Base-by-base conservation (phyloP, 1,284 basidiomycete species). In the Leucoagaricus sp. region DNA sequence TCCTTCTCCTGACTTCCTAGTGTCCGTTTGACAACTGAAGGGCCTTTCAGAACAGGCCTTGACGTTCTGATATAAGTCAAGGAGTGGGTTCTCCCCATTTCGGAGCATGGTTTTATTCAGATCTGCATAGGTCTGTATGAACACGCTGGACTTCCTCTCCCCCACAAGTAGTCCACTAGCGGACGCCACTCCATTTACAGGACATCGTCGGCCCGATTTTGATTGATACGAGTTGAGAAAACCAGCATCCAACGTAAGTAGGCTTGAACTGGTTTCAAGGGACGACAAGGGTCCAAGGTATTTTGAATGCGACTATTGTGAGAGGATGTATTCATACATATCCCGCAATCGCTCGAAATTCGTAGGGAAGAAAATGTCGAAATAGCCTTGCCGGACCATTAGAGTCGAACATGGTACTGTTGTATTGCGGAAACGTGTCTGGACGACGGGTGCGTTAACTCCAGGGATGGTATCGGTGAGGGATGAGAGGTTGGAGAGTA, bases 291-390 rank as follows among this genome's bases (percentile, higher is more conserved):
- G 34, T 17, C 42, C 49, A 23, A 38, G 19, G 6, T 41, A n/a
- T 15, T 48, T 51, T 56, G 80, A 75, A 33, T 76, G 69, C 26
- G 85, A 85, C 61, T n/a, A n/a, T n/a, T 84, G 80, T 46, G 85
- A 81, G 61, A 96, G 84, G 60, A 90, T 81, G 63, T 87, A 80
- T 67, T 93, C 89, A 72, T 97, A 97, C 82, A 95, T 89, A 69
- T 95, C 91, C 48, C 89, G 79, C 25, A 99, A 78, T 19, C 83
- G 82, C 51, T 86, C 83, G 64, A 99, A 99, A 68, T 96, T 78
- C 6, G 96, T 99, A 1, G 97, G 97, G 78, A 99, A 99, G 79
- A 99, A 95, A 62, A 99, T 99, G 74, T 99, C 97, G 72, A 99
- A 99, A 75, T 87, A 96, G 10, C 97, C 97, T 68, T 93, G 97